Conservation (phyloP, 345 rosid genomes). For the Rhodamnia rubescens region DNA sequence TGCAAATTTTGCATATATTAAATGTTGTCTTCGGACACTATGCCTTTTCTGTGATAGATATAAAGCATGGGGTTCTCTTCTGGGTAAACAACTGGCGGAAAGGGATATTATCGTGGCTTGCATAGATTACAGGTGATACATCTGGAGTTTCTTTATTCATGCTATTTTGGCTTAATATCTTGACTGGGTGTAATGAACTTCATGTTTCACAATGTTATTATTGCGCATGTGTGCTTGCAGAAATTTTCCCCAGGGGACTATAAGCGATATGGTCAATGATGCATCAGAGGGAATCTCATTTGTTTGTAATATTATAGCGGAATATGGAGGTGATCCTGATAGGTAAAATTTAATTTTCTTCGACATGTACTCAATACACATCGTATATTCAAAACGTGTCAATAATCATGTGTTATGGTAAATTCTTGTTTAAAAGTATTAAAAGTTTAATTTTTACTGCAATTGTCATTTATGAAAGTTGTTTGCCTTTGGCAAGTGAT, state of each 20-base stretch:
- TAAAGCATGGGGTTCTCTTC: constrained; percentile 98
- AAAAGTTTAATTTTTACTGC: not conserved
- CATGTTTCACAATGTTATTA: not conserved
- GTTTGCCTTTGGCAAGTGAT: not conserved
- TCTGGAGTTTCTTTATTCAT: not conserved
- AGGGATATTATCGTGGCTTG: constrained; percentile 92
- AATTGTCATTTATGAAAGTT: not conserved
- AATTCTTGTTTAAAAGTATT: not conserved
- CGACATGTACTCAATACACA: not conserved
- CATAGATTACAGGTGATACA: constrained; percentile 74
- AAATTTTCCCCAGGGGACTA: constrained; percentile 95
- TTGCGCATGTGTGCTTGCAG: constrained; percentile 23
- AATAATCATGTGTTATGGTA: not conserved
- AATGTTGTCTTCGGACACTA: constrained; percentile 5
- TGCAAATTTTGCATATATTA: not conserved
- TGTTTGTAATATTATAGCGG: constrained; percentile 59
- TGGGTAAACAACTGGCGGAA: constrained; percentile 90
- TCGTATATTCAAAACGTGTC: not conserved
- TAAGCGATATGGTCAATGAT: constrained; percentile 84
- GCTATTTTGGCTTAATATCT: not conserved
- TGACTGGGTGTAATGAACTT: not conserved
- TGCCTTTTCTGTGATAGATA: constrained; percentile 41
- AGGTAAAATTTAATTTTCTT: constrained; percentile 23
- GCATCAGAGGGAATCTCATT: constrained; percentile 76
- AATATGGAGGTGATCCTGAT: constrained; percentile 88